Conservation (phyloP, 2,329 filamentous ascomycete species). For the Verticillium nubilum region DNA sequence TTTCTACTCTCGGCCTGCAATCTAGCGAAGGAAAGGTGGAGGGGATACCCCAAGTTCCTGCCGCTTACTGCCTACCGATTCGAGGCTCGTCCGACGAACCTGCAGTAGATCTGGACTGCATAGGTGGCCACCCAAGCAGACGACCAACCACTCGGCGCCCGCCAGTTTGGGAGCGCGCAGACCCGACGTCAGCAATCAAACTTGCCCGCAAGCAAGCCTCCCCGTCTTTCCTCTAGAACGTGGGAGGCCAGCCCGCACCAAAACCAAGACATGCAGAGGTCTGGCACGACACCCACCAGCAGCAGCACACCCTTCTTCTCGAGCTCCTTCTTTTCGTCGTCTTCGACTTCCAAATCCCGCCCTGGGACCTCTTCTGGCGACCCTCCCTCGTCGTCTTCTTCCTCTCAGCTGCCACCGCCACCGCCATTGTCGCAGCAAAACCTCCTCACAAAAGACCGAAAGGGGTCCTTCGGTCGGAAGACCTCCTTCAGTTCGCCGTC, state of each 20-base stretch:
- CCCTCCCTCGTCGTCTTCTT: conserved; percentile 7
- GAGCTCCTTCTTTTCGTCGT: conserved; percentile 27
- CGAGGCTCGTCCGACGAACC: background rate
- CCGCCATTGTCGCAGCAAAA: conserved; percentile 18
- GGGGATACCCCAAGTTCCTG: background rate
- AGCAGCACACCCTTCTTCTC: conserved; percentile 28
- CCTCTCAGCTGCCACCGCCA: conserved; percentile 12
- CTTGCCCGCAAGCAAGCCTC: background rate
- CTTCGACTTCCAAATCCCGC: conserved; percentile 19
- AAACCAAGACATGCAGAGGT: conserved; percentile 13
- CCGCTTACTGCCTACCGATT: background rate
- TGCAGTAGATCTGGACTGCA: background rate
- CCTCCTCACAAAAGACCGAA: conserved; percentile 39
- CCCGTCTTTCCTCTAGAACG: background rate
- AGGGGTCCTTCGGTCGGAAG: conserved; percentile 49
- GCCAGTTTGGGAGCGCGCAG: background rate
- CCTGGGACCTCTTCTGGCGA: conserved; percentile 14
- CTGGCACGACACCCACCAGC: conserved; percentile 10
- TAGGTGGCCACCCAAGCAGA: background rate
- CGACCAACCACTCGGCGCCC: background rate
- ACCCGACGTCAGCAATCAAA: background rate
- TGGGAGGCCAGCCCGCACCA: background rate
- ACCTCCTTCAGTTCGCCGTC: conserved; percentile 40
- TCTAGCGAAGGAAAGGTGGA: background rate
- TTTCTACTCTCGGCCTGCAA: background rate